Percentiles rank a stretch among this genome's conserved stretches.
Evolutionary conservation across 257 asterid genomes (phyloP).

Genomic region (Lantana camara): DNA sequence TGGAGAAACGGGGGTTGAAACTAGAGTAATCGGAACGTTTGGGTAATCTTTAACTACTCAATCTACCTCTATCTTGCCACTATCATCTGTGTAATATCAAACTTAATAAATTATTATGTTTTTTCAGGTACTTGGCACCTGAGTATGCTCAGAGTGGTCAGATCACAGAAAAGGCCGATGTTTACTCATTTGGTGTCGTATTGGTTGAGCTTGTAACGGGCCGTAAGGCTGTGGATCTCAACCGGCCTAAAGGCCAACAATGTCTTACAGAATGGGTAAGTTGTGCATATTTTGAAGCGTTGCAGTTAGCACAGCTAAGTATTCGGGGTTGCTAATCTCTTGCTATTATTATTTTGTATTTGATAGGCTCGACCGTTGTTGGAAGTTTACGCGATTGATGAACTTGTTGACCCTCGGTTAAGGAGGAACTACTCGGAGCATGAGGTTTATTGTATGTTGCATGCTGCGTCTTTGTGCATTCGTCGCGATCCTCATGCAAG

Average conservation of each 20-base stretch:
- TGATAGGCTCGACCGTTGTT: conserved; percentile 65
- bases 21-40: conserved; percentile 74
- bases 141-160: conserved; percentile 87
- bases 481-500: conserved; percentile 62
- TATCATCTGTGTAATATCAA: not conserved
- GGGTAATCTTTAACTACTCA: conserved; percentile 47
- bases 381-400: conserved; percentile 56
- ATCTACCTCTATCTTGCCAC: not conserved
- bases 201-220: conserved; percentile 78
- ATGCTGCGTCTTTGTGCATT: conserved; percentile 65
- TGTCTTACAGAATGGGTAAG: conserved; percentile 80
- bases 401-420: conserved; percentile 59
- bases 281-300: not conserved
- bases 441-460: conserved; percentile 67
- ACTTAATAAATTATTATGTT: not conserved
- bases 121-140: conserved; percentile 73
- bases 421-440: conserved; percentile 42
- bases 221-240: conserved; percentile 69
- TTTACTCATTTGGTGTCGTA: conserved; percentile 83
- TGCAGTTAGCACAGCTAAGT: not conserved
- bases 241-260: conserved; percentile 76
- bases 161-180: conserved; percentile 76
- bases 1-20: conserved; percentile 71
- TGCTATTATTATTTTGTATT: not conserved
- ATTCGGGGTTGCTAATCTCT: not conserved